These are phyloP conservation scores for Craspedostauros australis DNA, from an alignment of 108 stramenopile species.

Conservation along the genomic window DNA sequence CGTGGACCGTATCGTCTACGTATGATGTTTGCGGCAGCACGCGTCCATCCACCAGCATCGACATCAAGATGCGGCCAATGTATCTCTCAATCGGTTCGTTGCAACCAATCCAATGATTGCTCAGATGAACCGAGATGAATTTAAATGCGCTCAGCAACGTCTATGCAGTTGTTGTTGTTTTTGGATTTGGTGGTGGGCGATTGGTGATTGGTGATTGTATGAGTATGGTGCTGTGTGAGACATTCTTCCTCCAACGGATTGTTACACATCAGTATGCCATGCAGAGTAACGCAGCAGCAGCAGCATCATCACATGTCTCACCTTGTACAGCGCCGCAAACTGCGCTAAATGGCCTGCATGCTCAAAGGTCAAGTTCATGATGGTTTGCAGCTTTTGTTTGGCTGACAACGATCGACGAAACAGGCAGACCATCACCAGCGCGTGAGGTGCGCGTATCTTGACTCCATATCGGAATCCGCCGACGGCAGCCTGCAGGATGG, in stretches of 20 bases:
- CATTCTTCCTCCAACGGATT: too few relatives aligned
- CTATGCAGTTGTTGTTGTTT: too few relatives aligned
- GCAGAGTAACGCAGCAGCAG: slow-evolving; percentile 10
- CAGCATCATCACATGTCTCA: slow-evolving; percentile 7
- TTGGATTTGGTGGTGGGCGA: too few relatives aligned
- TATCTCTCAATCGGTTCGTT: background rate
- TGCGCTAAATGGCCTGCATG: slow-evolving; percentile 67
- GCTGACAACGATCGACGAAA: slow-evolving; percentile 54
- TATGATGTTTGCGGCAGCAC: background rate
- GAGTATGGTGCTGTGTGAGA: too few relatives aligned
- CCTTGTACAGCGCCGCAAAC: slow-evolving; percentile 83
- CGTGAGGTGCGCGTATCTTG: slow-evolving; percentile 81
- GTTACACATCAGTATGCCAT: too few relatives aligned
- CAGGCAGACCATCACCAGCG: slow-evolving; percentile 73
- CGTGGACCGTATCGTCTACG: background rate
- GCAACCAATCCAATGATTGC: background rate
- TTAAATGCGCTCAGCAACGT: too few relatives aligned
- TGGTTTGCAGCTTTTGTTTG: slow-evolving; percentile 38
- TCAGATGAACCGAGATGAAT: too few relatives aligned
- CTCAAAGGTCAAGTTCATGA: slow-evolving; percentile 49
- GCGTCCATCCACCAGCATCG: slow-evolving; percentile 55
- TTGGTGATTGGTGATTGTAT: too few relatives aligned
- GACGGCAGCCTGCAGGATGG: slow-evolving; percentile 57
- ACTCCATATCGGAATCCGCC: slow-evolving; percentile 76
- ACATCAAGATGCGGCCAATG: too few relatives aligned